phyloP scores from a whole-genome alignment of 2,329 filamentous ascomycete species.

The Claviceps sp. region DNA sequence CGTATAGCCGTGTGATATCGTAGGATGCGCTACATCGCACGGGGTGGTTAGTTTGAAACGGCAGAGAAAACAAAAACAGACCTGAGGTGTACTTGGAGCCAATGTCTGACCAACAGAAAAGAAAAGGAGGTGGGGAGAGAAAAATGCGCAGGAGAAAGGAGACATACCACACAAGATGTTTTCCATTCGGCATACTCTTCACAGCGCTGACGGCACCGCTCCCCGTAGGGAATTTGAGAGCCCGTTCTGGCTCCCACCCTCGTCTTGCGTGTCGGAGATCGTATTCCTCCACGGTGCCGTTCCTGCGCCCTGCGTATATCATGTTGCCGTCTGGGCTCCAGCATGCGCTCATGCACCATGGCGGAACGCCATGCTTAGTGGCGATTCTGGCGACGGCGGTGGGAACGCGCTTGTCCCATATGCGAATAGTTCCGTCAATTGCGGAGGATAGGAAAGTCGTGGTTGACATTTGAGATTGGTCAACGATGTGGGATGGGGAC shows the following conservation, averaged over 20 bases:
- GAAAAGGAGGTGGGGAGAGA: not conserved
- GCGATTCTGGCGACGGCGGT: slow-evolving; percentile 68
- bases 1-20: slow-evolving; percentile 87
- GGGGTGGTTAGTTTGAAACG: not conserved
- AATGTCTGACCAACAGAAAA: too few species aligned
- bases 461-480: slow-evolving; percentile 49
- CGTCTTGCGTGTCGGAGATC: slow-evolving; percentile 61
- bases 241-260: slow-evolving; percentile 59
- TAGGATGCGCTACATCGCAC: slow-evolving; percentile 56
- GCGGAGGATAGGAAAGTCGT: slow-evolving; percentile 80
- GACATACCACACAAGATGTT: slow-evolving; percentile 65
- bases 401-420: slow-evolving; percentile 77
- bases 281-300: slow-evolving; percentile 90
- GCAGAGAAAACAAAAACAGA: too few species aligned
- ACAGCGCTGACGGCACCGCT: slow-evolving; percentile 84
- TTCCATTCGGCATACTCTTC: slow-evolving; percentile 80
- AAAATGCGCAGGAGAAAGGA: not conserved
- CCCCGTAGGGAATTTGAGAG: slow-evolving; percentile 77
- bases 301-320: slow-evolving; percentile 84
- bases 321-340: slow-evolving; percentile 94
- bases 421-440: slow-evolving; percentile 75
- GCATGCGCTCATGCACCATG: slow-evolving; percentile 95
- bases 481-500: slow-evolving; percentile 29
- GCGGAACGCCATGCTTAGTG: slow-evolving; percentile 63
- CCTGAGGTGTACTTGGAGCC: too few species aligned